Conservation (phyloP, 352 stramenopile genomes). For the Detonula confervacea region DNA sequence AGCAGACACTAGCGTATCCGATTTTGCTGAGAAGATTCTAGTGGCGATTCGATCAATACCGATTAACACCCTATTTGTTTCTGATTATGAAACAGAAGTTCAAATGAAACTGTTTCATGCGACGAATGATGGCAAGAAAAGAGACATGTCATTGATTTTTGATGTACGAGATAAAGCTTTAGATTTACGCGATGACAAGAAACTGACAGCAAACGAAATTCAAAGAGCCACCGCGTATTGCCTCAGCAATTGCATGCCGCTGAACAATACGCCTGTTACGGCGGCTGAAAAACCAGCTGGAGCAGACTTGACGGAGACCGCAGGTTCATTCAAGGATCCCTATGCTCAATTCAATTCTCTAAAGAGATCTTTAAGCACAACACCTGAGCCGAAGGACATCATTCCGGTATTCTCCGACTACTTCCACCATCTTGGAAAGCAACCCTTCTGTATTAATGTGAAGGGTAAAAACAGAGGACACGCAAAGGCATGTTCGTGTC, state of each 20-base stretch:
- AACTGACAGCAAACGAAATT: not conserved
- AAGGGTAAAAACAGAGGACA: not conserved
- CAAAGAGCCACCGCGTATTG: no score
- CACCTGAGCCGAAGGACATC: no score
- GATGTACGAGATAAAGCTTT: not conserved
- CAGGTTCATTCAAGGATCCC: no score
- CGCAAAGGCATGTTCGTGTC: not conserved
- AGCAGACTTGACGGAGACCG: no score
- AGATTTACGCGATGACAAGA: not conserved
- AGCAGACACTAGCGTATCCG: not conserved
- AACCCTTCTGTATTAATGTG: no score
- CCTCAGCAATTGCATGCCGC: no score
- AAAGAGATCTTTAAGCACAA: no score
- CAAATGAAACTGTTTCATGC: not conserved
- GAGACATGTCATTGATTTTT: not conserved
- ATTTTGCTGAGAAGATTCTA: not conserved
- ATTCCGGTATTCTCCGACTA: no score
- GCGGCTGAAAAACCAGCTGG: no score
- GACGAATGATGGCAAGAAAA: not conserved
- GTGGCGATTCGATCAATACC: not conserved
- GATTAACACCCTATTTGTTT: not conserved
- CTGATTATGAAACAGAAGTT: not conserved
- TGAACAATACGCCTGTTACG: no score
- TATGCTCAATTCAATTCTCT: no score
- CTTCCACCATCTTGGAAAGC: no score